A percentile compares a stretch with the other conserved stretches of the same genome.
Conservation (phyloP, 345 rosid genomes). For the Populus davidiana region DNA sequence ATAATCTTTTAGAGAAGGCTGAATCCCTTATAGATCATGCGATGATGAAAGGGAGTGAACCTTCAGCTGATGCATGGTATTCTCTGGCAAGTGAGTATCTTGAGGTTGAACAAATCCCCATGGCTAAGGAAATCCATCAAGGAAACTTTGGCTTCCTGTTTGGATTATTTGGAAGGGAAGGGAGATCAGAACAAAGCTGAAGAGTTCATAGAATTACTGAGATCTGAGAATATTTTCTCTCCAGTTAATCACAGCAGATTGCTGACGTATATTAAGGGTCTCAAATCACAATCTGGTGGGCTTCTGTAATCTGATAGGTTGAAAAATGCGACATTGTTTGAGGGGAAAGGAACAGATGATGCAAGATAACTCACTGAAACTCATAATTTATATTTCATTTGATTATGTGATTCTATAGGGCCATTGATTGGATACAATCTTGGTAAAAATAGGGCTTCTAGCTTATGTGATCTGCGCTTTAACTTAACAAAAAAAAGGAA, state of each 20-base stretch:
- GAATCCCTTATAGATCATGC: not conserved
- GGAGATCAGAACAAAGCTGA: constrained; percentile 15
- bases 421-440: no score
- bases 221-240: constrained; percentile 18
- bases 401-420: no score
- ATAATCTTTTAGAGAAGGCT: not conserved
- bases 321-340: no score
- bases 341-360: no score
- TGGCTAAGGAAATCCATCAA: constrained; percentile 2
- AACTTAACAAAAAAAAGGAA: no score
- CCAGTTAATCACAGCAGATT: constrained; percentile 12
- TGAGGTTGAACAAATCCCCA: not conserved
- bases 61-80: not conserved
- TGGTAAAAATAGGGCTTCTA: no score
- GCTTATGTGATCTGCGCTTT: no score
- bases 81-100: not conserved
- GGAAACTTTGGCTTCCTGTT: constrained; percentile 18
- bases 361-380: no score
- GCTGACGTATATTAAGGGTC: constrained; percentile 10
- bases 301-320: not conserved
- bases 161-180: constrained; percentile 23
- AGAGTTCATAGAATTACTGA: constrained; percentile 19
- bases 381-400: no score
- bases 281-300: constrained; percentile 1
- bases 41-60: not conserved